Conservation (phyloP, 345 rosid species). For the Iberis pinnata region DNA sequence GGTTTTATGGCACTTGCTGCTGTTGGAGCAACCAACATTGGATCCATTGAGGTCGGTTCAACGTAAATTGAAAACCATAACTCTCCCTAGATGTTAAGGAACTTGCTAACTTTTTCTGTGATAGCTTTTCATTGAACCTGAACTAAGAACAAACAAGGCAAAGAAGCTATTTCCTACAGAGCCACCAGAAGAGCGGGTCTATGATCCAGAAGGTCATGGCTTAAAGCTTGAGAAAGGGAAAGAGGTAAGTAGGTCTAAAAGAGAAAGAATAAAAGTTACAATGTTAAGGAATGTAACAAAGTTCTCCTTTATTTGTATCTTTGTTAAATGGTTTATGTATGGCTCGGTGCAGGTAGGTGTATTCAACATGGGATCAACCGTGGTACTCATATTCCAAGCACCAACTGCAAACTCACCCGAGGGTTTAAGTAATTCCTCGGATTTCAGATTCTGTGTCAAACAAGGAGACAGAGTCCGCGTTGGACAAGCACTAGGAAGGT, state of each 20-base stretch:
- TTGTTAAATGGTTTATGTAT: constrained; percentile 6
- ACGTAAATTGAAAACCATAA: not conserved
- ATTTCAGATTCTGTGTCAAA: constrained; percentile 51
- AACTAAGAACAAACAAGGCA: constrained; percentile 70
- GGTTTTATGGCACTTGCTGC: constrained; percentile 93
- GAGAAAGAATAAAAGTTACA: not conserved
- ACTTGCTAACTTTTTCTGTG: constrained; percentile 4
- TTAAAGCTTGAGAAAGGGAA: constrained; percentile 67
- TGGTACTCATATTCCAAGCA: constrained; percentile 88
- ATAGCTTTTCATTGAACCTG: constrained; percentile 88
- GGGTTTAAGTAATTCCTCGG: constrained; percentile 35
- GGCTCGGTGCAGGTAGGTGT: constrained; percentile 52
- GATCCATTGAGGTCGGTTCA: constrained; percentile 73
- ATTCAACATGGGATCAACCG: constrained; percentile 92
- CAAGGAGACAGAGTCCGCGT: constrained; percentile 65
- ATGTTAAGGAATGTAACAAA: not conserved
- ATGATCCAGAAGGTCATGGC: constrained; percentile 72
- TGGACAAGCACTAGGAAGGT: constrained; percentile 75
- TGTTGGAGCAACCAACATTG: constrained; percentile 89
- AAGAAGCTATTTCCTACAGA: constrained; percentile 48
- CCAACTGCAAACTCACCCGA: constrained; percentile 40
- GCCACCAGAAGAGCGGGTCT: constrained; percentile 64
- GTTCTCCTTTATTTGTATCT: not conserved
- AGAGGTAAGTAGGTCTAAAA: constrained; percentile 44
- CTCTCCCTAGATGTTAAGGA: not conserved